Percentiles rank a stretch among this genome's conserved stretches.
Evolutionary conservation across 257 asterid species (phyloP).

Genomic region (Primulina tabacum): DNA sequence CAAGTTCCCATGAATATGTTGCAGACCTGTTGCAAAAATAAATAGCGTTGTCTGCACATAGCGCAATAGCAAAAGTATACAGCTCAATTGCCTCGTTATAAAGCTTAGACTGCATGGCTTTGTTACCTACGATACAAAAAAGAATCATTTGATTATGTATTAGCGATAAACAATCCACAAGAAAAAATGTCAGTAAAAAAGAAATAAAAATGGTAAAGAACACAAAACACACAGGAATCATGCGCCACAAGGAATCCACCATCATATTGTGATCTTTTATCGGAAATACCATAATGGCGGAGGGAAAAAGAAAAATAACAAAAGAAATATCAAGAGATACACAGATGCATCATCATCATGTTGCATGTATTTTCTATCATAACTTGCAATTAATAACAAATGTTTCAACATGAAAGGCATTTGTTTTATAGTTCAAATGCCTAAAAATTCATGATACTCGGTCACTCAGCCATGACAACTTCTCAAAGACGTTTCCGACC

Average conservation of each 20-base stretch:
- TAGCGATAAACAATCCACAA: slow-evolving; percentile 6
- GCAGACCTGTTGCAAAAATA: slow-evolving; percentile 80
- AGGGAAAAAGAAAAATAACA: slow-evolving; percentile 9
- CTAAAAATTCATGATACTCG: neutral
- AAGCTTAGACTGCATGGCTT: slow-evolving; percentile 67
- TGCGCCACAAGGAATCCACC: neutral
- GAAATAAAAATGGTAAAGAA: neutral
- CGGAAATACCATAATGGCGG: neutral
- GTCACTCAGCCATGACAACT: neutral
- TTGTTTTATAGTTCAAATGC: neutral
- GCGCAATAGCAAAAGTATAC: slow-evolving; percentile 70
- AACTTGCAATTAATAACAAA: neutral
- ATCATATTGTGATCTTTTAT: neutral
- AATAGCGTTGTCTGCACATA: slow-evolving; percentile 71
- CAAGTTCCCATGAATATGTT: slow-evolving; percentile 16
- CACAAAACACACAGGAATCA: too few species aligned
- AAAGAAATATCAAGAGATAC: slow-evolving; percentile 3
- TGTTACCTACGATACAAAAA: slow-evolving; percentile 50
- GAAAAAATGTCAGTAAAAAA: neutral
- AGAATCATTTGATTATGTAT: slow-evolving; percentile 4
- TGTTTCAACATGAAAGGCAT: neutral
- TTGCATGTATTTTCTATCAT: neutral
- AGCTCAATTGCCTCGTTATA: slow-evolving; percentile 67
- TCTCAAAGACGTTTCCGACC: neutral
- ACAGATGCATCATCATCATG: slow-evolving; percentile 2